Percentiles rank a stretch among this genome's conserved stretches.
Evolutionary conservation across 306 rosid genomes (phyloP).

Genomic region (Hippophae gyantsensis): DNA sequence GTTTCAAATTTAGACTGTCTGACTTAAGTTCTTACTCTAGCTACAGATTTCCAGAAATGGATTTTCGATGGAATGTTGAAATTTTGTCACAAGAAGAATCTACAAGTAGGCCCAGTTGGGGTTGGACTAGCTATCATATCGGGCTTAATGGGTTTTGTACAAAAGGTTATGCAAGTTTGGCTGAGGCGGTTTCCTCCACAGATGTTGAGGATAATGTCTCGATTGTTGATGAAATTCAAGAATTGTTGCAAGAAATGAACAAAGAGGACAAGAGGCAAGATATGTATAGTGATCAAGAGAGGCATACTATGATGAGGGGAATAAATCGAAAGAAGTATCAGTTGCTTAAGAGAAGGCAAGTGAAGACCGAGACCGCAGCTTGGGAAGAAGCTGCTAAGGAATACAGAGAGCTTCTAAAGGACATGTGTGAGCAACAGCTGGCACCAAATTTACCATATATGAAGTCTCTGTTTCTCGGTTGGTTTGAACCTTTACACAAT

Average conservation of each 20-base stretch:
- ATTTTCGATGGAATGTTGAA: slow-evolving; percentile 9
- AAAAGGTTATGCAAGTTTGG: slow-evolving; percentile 53
- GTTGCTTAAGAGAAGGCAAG: slow-evolving; percentile 58
- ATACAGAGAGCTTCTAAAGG: slow-evolving; percentile 75
- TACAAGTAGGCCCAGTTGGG: slow-evolving; percentile 13
- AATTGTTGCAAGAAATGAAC: slow-evolving; percentile 41
- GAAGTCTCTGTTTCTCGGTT: slow-evolving; percentile 86
- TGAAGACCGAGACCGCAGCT: slow-evolving; percentile 67
- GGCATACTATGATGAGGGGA: slow-evolving; percentile 21
- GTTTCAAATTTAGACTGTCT: slow-evolving; percentile 13
- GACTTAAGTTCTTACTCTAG: slow-evolving; percentile 17
- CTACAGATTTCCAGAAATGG: slow-evolving; percentile 12
- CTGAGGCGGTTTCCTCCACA: slow-evolving; percentile 58
- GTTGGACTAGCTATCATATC: slow-evolving; percentile 16
- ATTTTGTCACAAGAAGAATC: slow-evolving; percentile 5
- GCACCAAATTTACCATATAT: slow-evolving; percentile 87
- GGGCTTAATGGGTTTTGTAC: slow-evolving; percentile 19
- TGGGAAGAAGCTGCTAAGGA: slow-evolving; percentile 78
- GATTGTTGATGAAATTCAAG: slow-evolving; percentile 35
- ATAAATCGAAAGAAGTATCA: slow-evolving; percentile 33
- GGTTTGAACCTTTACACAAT: slow-evolving; percentile 78
- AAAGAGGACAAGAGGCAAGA: slow-evolving; percentile 38
- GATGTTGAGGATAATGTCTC: slow-evolving; percentile 56
- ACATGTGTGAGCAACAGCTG: slow-evolving; percentile 81
- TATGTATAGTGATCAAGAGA: slow-evolving; percentile 11